Evolutionary conservation across 2,329 filamentous ascomycete species (phyloP).

Genomic region (Colletotrichum lini): DNA sequence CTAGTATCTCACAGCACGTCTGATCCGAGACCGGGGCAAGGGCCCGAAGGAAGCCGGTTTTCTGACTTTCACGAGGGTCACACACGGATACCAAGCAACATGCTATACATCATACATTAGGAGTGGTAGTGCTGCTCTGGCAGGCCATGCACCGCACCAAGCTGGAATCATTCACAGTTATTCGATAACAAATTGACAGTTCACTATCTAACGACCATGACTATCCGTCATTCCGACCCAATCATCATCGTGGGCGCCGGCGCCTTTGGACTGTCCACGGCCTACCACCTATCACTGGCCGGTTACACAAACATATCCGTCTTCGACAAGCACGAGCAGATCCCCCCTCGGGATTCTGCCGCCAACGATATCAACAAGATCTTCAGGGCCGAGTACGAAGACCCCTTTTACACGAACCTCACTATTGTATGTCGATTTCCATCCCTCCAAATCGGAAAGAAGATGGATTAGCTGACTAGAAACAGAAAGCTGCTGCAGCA

Average conservation of each 20-base stretch:
- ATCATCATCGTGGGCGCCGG: constrained; percentile 62
- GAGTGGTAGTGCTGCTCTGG: constrained; percentile 1
- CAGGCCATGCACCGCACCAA: background rate
- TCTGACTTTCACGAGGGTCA: background rate
- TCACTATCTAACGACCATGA: constrained; percentile 40
- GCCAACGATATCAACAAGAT: constrained; percentile 75
- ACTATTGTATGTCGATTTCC: constrained; percentile 58
- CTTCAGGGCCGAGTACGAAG: constrained; percentile 71
- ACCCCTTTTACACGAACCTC: constrained; percentile 69
- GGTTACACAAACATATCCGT: constrained; percentile 64
- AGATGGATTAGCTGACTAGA: background rate
- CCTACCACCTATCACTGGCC: constrained; percentile 58
- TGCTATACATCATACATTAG: constrained; percentile 24
- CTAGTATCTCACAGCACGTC: background rate
- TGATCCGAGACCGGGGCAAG: constrained; percentile 23
- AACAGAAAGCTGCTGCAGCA: constrained; percentile 63
- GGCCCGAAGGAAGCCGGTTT: constrained; percentile 20
- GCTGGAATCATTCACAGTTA: background rate
- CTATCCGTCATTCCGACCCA: constrained; percentile 44
- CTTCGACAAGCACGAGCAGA: constrained; percentile 56
- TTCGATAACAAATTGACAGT: background rate
- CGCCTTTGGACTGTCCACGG: constrained; percentile 66
- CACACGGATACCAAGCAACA: background rate
- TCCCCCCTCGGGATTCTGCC: constrained; percentile 65
- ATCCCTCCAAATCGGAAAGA: background rate